Conservation (phyloP, 805 yeast genomes). For the Blastobotrys parvus region DNA sequence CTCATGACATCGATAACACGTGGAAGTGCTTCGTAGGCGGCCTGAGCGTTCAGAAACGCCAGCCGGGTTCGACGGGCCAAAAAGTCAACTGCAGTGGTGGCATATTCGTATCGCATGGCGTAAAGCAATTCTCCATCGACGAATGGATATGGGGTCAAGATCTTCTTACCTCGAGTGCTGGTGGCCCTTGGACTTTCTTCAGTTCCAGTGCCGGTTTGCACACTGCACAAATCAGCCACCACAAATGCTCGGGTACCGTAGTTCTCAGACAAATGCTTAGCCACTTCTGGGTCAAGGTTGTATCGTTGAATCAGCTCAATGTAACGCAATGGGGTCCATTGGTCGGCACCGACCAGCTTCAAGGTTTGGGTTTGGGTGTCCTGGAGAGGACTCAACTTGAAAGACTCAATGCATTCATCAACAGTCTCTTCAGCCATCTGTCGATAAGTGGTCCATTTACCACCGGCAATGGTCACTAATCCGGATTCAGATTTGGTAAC, state of each 20-base stretch:
- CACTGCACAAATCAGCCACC: constrained; percentile 51
- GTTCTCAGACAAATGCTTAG: constrained; percentile 74
- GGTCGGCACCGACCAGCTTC: constrained; percentile 72
- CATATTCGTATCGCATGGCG: constrained; percentile 73
- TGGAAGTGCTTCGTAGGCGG: constrained; percentile 72
- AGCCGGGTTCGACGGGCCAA: constrained; percentile 88
- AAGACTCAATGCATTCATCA: constrained; percentile 52
- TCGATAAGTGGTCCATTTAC: constrained; percentile 97
- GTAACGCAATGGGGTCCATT: constrained; percentile 62
- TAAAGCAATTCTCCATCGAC: constrained; percentile 79
- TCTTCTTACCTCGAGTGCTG: constrained; percentile 26
- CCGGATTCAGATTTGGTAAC: constrained; percentile 65
- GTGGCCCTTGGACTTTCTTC: constrained; percentile 20
- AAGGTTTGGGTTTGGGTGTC: constrained; percentile 45
- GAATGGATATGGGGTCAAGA: constrained; percentile 69
- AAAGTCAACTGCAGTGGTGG: constrained; percentile 83
- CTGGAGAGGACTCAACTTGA: constrained; percentile 32
- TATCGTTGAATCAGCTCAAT: constrained; percentile 77
- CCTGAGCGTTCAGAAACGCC: constrained; percentile 83
- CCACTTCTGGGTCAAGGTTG: constrained; percentile 61
- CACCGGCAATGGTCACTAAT: constrained; percentile 85
- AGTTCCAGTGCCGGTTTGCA: constrained; percentile 13
- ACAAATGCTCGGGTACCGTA: constrained; percentile 77
- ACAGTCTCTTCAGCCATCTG: constrained; percentile 96
- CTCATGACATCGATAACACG: constrained; percentile 83